Conservation (phyloP, 2,329 filamentous ascomycete genomes). For the Arthrobotrys pseudoclavata region DNA sequence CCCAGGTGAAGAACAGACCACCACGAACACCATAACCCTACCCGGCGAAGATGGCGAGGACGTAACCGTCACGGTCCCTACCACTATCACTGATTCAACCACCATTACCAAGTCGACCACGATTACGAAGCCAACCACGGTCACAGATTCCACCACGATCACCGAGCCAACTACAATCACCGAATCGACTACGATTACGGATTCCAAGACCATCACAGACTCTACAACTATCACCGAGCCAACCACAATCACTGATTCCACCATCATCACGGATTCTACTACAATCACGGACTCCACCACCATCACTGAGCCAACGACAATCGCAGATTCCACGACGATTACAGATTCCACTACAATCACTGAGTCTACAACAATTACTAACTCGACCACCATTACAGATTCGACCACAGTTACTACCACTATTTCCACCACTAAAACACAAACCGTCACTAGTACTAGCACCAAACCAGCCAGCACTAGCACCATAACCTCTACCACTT, state of each 20-base stretch:
- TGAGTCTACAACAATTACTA: conserved; percentile 13
- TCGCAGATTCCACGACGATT: conserved; percentile 21
- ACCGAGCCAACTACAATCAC: conserved; percentile 11
- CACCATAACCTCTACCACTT: not conserved
- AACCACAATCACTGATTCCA: conserved; percentile 6
- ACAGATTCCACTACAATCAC: conserved; percentile 37
- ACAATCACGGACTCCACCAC: conserved; percentile 11
- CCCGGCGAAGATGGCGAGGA: conserved; percentile 9
- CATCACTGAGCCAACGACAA: conserved; percentile 22
- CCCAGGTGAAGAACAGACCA: conserved; percentile 10
- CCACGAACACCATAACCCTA: conserved; percentile 9
- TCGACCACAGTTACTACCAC: not conserved
- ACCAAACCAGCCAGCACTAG: not conserved
- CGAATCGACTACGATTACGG: conserved; percentile 4
- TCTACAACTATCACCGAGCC: conserved; percentile 17
- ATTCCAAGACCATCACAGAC: conserved; percentile 25
- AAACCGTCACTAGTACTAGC: conserved; percentile 14
- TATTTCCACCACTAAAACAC: not conserved
- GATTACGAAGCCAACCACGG: conserved; percentile 21
- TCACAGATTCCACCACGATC: conserved; percentile 10
- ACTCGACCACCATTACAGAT: not conserved
- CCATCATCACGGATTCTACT: conserved; percentile 17
- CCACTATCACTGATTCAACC: conserved; percentile 24
- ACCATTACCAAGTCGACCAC: conserved; percentile 19
- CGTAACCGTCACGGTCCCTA: not conserved